Evolutionary conservation across 768 basidiomycete genomes (phyloP).

Genomic region (Podaxis sp.): DNA sequence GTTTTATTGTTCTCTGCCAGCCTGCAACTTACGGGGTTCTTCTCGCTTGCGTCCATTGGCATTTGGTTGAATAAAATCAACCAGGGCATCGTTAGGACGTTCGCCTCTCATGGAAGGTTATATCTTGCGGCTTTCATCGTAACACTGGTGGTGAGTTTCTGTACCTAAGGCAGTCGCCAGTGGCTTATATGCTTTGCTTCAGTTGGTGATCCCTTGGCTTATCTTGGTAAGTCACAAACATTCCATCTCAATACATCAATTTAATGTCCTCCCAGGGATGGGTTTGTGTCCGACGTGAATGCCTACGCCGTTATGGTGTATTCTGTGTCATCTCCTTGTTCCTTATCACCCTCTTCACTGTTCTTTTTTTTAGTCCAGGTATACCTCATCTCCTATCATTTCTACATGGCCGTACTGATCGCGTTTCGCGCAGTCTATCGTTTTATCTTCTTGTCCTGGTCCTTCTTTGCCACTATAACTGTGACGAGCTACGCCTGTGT

Average conservation of each 20-base stretch:
- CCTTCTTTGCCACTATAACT: conserved; percentile 48
- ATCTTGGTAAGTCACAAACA: conserved; percentile 31
- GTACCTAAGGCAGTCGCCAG: not conserved
- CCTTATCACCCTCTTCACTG: conserved; percentile 35
- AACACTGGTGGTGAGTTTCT: conserved; percentile 35
- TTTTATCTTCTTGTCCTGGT: conserved; percentile 41
- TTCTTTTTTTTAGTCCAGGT: conserved; percentile 44
- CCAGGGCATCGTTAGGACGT: conserved; percentile 28
- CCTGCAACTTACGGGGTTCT: conserved; percentile 49
- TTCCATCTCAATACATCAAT: not conserved
- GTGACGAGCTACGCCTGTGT: conserved; percentile 40
- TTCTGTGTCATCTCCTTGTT: conserved; percentile 38
- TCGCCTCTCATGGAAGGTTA: conserved; percentile 32
- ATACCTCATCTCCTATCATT: conserved; percentile 19
- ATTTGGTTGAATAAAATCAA: conserved; percentile 52
- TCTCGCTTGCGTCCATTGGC: conserved; percentile 41
- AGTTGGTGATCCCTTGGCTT: conserved; percentile 49
- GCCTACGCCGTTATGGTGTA: conserved; percentile 32
- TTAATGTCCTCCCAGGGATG: conserved; percentile 38
- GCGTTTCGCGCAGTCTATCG: conserved; percentile 33
- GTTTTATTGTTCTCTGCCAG: conserved; percentile 47
- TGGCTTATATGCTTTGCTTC: not conserved
- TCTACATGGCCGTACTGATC: not conserved
- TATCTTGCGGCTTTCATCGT: conserved; percentile 42
- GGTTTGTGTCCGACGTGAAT: conserved; percentile 46